Evolutionary conservation across 176 grass and related monocot species (phyloP).

Genomic region (Ampelocalamus luodianensis): DNA sequence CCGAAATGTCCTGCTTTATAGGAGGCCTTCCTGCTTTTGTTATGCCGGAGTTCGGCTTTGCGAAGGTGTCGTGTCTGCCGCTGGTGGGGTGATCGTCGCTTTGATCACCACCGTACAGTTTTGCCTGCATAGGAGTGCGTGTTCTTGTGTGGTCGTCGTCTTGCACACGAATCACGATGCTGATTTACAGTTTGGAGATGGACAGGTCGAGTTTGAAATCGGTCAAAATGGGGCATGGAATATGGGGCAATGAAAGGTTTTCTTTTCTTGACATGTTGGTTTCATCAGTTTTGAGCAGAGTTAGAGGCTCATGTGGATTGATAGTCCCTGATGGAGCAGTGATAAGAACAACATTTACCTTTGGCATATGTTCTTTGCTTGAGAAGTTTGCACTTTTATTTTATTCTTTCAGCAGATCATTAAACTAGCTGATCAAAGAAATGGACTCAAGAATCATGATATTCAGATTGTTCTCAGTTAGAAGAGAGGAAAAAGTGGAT

Average conservation of each 20-base stretch:
- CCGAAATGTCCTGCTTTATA: slow-evolving; percentile 32
- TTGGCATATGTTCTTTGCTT: slow-evolving; percentile 45
- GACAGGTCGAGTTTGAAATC: not conserved
- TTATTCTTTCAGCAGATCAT: not conserved
- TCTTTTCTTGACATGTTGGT: not conserved
- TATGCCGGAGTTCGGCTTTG: not conserved
- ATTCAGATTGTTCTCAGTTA: not conserved
- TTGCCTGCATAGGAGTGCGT: not conserved
- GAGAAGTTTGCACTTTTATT: slow-evolving; percentile 18
- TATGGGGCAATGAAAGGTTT: not conserved
- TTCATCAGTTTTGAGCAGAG: not conserved
- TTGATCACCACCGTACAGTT: not conserved
- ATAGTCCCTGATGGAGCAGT: not conserved
- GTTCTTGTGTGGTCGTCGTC: not conserved
- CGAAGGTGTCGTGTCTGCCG: not conserved
- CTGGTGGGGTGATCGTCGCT: not conserved
- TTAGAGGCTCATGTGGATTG: not conserved
- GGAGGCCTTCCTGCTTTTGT: not conserved
- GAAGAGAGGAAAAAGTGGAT: too few species aligned
- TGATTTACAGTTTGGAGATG: not conserved
- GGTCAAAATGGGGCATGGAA: not conserved
- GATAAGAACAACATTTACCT: not conserved
- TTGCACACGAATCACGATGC: not conserved
- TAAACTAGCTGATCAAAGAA: not conserved
- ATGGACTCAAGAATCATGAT: not conserved